Base-by-base conservation (phyloP, 208 protist species). In the Acanthamoeba castellanii region DNA sequence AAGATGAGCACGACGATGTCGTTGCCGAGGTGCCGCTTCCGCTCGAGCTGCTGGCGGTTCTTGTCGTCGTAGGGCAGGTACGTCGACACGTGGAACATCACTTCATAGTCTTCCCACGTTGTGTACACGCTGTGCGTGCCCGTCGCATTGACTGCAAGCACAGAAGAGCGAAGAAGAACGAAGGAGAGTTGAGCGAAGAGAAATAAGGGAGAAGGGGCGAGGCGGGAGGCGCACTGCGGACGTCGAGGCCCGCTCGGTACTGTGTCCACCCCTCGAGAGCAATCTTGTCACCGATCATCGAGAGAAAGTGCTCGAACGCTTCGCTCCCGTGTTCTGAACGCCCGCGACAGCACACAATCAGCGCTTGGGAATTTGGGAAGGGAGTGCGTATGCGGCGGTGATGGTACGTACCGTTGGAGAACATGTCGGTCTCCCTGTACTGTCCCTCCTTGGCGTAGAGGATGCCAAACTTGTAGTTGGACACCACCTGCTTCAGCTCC, bases 11-110 rank as follows among this genome's bases (percentile, higher is more conserved):
- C 22, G 18, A 81, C 81, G 42, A 95, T 91, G 74, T 97, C 96
- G 50, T 97, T 97, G 76, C 96, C 68, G 68, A 76, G 68, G 30
- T 76, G 68, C 3, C 68, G 94, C 78, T 96, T 96, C n/a, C 95
- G 88, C 93, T 96, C 94, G 11, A 94, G 92, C 81, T 97, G 97
- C 90, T 97, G 96, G 18, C 76, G 34, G 66, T 98, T 66, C 5
- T 20, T 68, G 34, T 13, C 16, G 9, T 32, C 55, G 84, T 96
- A 78, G 30, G 96, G 96, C 32, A 98, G 93, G 50, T 97, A 88
- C 0, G 97, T 97, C 27, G 95, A 97, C 20, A 98, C 97, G 90
- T 98, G 97, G 89, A 97, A 98, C 96, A 98, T 98, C 22, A 98
- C 64, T 30, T 98, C 96, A 59, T 96, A 96, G 72, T 94, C 95